Base-by-base conservation (phyloP, 805 yeast genomes). In the Diddensiella caesifluorescens region DNA sequence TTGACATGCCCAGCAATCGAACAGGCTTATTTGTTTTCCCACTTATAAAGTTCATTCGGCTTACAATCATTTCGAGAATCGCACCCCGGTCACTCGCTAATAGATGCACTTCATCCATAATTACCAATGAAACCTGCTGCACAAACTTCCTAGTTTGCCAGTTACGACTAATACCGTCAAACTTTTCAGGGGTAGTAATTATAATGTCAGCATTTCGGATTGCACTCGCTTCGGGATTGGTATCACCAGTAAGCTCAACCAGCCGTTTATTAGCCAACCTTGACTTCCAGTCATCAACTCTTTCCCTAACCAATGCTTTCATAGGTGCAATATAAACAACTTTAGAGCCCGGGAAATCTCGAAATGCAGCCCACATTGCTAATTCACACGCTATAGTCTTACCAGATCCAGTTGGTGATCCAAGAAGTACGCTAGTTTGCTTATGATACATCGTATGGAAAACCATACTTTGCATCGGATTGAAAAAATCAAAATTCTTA, bases 321-420 rank as follows among this genome's bases (percentile, higher is more conserved):
- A 84, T 85, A 1, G 94, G 94, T 0, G 94, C 94, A 64, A 84
- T 83, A 57, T 85, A 84, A 5, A 84, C 90, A 20, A 85, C 72
- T 52, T 88, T 88, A 1, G 86, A 77, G 7, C 80, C 77, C 0
- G 97, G 96, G 44, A 72, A 79, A 35, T 83, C 82, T 35, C 73
- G 76, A 60, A 90, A 83, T 0, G 98, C 97, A 59, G 88, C 90
- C 97, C 97, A 92, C 12, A 92, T 85, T 0, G 97, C 97, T 42
- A 92, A 64, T 58, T 92, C 99, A 0, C 97, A 95, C 22, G 94
- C 97, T 25, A 92, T 83, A 0, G 98, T 92, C 62, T 92, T 92
- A 52, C 99, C 99, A 0, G 97, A 90, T 19, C 98, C 98, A 2
- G 98, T 92, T 2, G 99, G 99, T 0, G 97, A 88, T 6, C 99